Percentiles rank a stretch among this genome's conserved stretches.
These are phyloP conservation scores for Trichoderma aggressivum DNA, from an alignment of 2,329 filamentous ascomycete genomes.

Conservation along the genomic window DNA sequence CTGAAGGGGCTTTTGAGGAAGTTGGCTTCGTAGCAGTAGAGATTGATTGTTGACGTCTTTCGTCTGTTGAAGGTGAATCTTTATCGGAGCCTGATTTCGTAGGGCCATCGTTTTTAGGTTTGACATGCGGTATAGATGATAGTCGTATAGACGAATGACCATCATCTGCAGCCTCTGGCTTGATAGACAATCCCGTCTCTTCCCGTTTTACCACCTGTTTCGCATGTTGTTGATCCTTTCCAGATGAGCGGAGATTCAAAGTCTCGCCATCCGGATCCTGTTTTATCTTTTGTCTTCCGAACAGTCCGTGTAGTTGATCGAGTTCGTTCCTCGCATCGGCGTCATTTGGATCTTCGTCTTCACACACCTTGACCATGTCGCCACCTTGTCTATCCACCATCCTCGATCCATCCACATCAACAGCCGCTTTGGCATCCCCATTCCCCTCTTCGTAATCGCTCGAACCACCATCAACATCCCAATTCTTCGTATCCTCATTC, in stretches of 20 bases:
- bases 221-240: background rate
- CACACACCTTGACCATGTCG: slow-evolving; percentile 71
- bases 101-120: background rate
- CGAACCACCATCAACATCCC: slow-evolving; percentile 38
- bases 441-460: slow-evolving; percentile 43
- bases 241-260: background rate
- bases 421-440: slow-evolving; percentile 43
- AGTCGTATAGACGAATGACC: background rate
- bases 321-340: slow-evolving; percentile 46
- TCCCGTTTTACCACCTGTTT: background rate
- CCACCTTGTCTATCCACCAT: slow-evolving; percentile 65
- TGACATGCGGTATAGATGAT: background rate
- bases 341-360: slow-evolving; percentile 60
- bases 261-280: slow-evolving; percentile 22
- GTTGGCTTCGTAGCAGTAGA: background rate
- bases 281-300: slow-evolving; percentile 21
- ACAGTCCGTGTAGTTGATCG: slow-evolving; percentile 57
- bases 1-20: background rate
- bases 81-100: background rate
- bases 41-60: background rate
- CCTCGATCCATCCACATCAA: slow-evolving; percentile 62
- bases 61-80: background rate
- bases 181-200: background rate
- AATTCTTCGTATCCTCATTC: slow-evolving; percentile 32
- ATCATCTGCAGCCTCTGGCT: background rate